Evolutionary conservation across 495 filamentous ascomycete species (phyloP).

Genomic region (Neurospora pannonica): DNA sequence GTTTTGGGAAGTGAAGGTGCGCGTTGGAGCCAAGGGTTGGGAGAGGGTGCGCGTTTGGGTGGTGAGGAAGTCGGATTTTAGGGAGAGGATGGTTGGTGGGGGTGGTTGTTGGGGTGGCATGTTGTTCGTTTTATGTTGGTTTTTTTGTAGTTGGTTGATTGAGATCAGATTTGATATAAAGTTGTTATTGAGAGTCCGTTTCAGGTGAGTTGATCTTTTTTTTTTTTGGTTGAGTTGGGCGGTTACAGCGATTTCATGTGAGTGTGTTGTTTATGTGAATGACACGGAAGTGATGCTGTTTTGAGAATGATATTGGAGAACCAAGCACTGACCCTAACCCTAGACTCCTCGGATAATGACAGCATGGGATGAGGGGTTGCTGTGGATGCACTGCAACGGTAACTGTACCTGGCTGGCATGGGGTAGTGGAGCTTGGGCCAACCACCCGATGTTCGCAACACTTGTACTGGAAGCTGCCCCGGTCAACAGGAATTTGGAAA

Average conservation of each 20-base stretch:
- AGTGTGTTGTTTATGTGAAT: background rate
- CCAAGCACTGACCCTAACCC: background rate
- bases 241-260: background rate
- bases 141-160: background rate
- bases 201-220: background rate
- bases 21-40: conserved; percentile 44
- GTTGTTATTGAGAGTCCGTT: background rate
- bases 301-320: background rate
- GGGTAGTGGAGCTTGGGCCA: background rate
- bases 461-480: background rate
- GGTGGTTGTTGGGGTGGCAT: conserved; percentile 13
- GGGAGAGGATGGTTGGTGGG: conserved; percentile 45
- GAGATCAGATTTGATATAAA: background rate
- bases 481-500: background rate
- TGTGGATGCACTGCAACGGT: background rate
- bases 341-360: background rate
- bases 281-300: background rate
- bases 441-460: background rate
- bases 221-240: background rate
- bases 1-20: conserved; percentile 39
- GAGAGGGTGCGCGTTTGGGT: conserved; percentile 54
- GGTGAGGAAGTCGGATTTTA: conserved; percentile 57
- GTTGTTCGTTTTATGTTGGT: background rate
- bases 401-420: background rate
- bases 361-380: background rate